Evolutionary conservation across 2,329 filamentous ascomycete species (phyloP), one percentile per base, ranked within the genome.

Genomic region (Graphilbum fragrans): DNA sequence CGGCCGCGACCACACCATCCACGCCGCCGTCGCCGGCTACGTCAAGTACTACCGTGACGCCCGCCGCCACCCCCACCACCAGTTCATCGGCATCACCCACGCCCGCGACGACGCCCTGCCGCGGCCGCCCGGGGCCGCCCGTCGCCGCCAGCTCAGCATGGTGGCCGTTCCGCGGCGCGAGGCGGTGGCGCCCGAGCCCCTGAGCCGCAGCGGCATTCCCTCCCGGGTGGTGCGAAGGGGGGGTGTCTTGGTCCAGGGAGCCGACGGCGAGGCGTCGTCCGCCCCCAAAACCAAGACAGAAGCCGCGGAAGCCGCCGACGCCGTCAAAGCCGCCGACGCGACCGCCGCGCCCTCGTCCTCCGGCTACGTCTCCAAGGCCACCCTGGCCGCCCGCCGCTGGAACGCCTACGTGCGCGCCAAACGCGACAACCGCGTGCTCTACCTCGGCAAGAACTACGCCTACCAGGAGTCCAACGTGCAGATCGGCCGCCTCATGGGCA

Each of bases 21-120:
- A 85, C 62, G 80, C 92, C 41, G 80, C 79, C 45, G 76, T 82
- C 42, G 72, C 82, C 4, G 92, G 92, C 49, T 98, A 93, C 62
- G 92, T 98, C 46, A 87, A 92, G 53, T 98, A 94, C 74, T 98
- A 98, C 70, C 79, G 82, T 56, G 90, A 98, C 58, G 87, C 88
- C 0, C 62, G 72, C 25, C 73, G 70, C 45, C 86, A 96, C 61
- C 84, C 88, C 1, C 83, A 86, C 51, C 77, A 88, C 46, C 86
- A 94, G 60, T 98, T 88, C 69, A 98, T 98, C 55, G 92, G 92
- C 47, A 82, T 98, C 18, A 83, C 84, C 27, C 88, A 94, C 60
- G 74, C 88, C 58, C 86, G 86, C 56, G 69, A 79, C 16, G 85
- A 93, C 53, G 77, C 69, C 25, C 75, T 98, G 2, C 92, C 92